These are phyloP conservation scores for Tuber calosporum DNA, from an alignment of 495 filamentous ascomycete genomes.

Conservation along the genomic window DNA sequence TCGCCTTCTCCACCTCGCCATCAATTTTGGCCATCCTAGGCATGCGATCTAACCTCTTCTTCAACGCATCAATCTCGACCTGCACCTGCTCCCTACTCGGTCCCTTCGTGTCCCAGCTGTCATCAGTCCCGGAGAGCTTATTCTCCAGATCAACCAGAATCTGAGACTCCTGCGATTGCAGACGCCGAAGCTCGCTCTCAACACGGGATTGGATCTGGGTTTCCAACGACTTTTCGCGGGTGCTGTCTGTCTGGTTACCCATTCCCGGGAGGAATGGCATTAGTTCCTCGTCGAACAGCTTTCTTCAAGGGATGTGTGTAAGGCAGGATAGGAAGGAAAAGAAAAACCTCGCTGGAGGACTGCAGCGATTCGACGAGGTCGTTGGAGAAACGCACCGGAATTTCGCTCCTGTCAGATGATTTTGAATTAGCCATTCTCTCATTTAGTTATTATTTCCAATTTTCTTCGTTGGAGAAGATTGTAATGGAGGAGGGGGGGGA, in stretches of 20 bases:
- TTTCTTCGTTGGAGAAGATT: not conserved
- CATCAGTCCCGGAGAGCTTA: slow-evolving; percentile 49
- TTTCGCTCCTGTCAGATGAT: slow-evolving; percentile 51
- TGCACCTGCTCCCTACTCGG: slow-evolving; percentile 45
- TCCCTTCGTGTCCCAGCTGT: slow-evolving; percentile 19
- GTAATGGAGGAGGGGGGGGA: not conserved
- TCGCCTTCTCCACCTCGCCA: slow-evolving; percentile 64
- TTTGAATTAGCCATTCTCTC: not conserved
- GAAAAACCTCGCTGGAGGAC: slow-evolving; percentile 70
- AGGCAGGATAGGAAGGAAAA: slow-evolving; percentile 12
- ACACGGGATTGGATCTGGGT: slow-evolving; percentile 85
- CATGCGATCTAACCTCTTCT: slow-evolving; percentile 63
- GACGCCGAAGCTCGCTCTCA: slow-evolving; percentile 68
- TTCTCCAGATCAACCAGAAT: slow-evolving; percentile 58
- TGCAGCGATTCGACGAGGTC: slow-evolving; percentile 76
- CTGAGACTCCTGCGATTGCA: slow-evolving; percentile 53
- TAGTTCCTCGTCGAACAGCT: not conserved
- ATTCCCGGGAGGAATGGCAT: slow-evolving; percentile 5
- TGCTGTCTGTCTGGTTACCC: slow-evolving; percentile 66
- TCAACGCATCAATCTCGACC: slow-evolving; percentile 68
- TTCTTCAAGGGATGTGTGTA: not conserved
- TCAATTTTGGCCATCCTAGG: slow-evolving; percentile 62
- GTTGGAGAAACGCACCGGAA: slow-evolving; percentile 78
- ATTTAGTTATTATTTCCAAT: not conserved
- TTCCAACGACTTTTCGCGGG: slow-evolving; percentile 74